These are phyloP conservation scores for Geotrichum reessii DNA, from an alignment of 1,139 yeast genomes.

Conservation along the genomic window DNA sequence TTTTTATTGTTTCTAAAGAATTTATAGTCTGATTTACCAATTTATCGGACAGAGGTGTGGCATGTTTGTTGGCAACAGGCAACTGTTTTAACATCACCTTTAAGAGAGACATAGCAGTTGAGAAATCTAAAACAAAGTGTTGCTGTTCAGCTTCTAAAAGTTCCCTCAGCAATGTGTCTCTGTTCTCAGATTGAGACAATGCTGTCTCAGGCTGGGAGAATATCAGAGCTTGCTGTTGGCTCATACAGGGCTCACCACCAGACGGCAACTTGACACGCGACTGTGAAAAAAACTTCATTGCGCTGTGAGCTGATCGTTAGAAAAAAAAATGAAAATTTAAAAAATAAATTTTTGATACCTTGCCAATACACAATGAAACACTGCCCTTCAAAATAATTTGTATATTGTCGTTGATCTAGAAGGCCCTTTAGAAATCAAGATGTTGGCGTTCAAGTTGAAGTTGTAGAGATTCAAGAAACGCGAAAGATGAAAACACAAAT, in stretches of 20 bases:
- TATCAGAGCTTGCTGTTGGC: slow-evolving; percentile 11
- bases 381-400: background rate
- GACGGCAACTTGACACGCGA: slow-evolving; percentile 2
- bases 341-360: background rate
- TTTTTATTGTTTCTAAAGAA: slow-evolving; percentile 11
- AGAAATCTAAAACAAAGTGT: slow-evolving; percentile 8
- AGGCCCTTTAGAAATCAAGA: background rate
- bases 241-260: slow-evolving; percentile 9
- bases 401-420: background rate
- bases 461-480: background rate
- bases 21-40: slow-evolving; percentile 2
- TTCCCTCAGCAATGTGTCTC: slow-evolving; percentile 9
- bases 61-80: background rate
- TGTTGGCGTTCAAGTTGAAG: background rate
- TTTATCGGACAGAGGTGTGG: background rate
- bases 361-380: background rate
- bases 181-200: slow-evolving; percentile 4
- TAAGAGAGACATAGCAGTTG: slow-evolving; percentile 6
- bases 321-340: background rate
- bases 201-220: slow-evolving; percentile 13
- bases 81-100: slow-evolving; percentile 9
- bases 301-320: background rate
- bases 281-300: slow-evolving; percentile 9
- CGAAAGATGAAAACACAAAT: background rate
- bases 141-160: slow-evolving; percentile 9